phyloP scores from a whole-genome alignment of 345 rosid species.

The Salix purpurea region DNA sequence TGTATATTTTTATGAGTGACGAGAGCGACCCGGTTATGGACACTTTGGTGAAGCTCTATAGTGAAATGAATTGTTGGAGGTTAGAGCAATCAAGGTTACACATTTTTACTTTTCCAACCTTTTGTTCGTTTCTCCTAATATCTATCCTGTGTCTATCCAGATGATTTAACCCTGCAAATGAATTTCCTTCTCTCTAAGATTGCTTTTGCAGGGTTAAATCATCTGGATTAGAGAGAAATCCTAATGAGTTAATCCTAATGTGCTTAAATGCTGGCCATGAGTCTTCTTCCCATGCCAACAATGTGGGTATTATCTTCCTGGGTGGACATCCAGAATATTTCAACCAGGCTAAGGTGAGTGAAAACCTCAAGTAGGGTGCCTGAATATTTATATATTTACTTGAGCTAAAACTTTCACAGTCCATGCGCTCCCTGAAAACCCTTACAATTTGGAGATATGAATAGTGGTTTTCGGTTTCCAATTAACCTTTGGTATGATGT shows the following conservation, averaged over 20 bases:
- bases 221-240: too few species aligned
- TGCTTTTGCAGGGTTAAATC: too few species aligned
- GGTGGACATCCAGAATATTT: conserved; percentile 21
- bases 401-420: background rate
- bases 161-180: too few species aligned
- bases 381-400: background rate
- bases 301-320: conserved; percentile 25
- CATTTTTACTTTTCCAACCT: background rate
- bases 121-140: background rate
- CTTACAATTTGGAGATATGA: too few species aligned
- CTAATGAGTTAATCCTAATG: conserved; percentile 15
- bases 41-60: conserved; percentile 15
- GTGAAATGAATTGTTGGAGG: conserved; percentile 16
- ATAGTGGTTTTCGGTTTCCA: too few species aligned
- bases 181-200: background rate
- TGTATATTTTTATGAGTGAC: conserved; percentile 28
- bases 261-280: conserved; percentile 37
- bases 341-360: conserved; percentile 27
- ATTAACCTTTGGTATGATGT: too few species aligned
- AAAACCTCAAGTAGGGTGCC: background rate
- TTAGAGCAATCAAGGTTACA: conserved; percentile 30
- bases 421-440: too few species aligned
- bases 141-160: too few species aligned
- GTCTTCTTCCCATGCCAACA: conserved; percentile 19
- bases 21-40: conserved; percentile 10